Conservation (phyloP, 441 rosid genomes). For the Pelargonium citronellum region DNA sequence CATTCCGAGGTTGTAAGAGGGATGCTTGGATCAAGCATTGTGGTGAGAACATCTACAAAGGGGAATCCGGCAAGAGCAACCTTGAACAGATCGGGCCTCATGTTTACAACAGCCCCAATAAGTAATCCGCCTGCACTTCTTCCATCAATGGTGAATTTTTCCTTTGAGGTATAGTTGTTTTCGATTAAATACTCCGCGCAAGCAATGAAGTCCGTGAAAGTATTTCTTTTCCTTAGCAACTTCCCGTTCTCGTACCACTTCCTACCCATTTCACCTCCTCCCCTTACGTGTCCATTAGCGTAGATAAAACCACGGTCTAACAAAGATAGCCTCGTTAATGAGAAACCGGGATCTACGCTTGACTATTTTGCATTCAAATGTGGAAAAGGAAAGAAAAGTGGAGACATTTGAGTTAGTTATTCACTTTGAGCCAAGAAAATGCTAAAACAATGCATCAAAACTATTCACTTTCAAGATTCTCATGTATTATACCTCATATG, state of each 20-base stretch:
- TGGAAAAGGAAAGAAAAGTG: not conserved
- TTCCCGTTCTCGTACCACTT: not conserved
- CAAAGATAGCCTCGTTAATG: not conserved
- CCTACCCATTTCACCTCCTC: not conserved
- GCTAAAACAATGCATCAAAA: too few species aligned
- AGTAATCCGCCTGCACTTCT: not conserved
- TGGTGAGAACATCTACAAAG: not conserved
- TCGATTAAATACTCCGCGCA: not conserved
- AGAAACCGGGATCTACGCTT: not conserved
- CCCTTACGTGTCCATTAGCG: not conserved
- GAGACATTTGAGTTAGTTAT: too few species aligned
- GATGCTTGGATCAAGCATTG: not conserved
- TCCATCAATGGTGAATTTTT: not conserved
- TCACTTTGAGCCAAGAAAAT: too few species aligned
- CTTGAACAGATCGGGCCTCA: not conserved
- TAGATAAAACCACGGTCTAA: not conserved
- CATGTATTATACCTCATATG: conserved; percentile 79
- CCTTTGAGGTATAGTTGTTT: not conserved
- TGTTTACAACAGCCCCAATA: not conserved
- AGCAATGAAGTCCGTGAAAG: not conserved
- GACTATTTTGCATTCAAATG: not conserved
- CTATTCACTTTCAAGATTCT: too few species aligned
- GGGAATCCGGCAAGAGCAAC: not conserved
- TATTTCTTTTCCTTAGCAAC: not conserved
- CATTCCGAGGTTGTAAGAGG: not conserved